Base-by-base conservation (phyloP, 768 basidiomycete genomes). In the Trametes elegans region DNA sequence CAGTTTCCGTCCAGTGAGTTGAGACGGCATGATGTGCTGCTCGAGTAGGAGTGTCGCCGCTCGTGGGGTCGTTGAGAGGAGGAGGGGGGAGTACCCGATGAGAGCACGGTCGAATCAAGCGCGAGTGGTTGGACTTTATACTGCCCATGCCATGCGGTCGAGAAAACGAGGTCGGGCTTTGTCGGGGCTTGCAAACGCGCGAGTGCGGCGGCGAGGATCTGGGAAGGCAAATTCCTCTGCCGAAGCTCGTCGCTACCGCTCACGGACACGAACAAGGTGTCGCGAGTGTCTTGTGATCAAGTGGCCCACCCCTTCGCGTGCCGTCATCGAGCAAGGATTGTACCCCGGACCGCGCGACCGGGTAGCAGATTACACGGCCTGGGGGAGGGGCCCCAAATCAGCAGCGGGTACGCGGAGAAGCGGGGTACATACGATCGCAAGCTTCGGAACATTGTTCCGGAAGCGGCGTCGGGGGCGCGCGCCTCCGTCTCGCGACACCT, bases 1-100 rank as follows among this genome's bases (percentile, higher is more conserved):
- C 58, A 68, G 49, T 57, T 57, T 57, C 55, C 65, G 57, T 18
- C 67, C 67, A 14, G 61, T 10, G 24, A 59, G 57, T 32, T 43
- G 29, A 41, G 49, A 52, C n/a, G n/a, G n/a, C 34, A 62, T 45
- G 26, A 35, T 43, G 48, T 35, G 53, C 40, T 31, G 29, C 16
- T 55, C 32, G 11, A 8, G 40, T 31, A n/a, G n/a, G n/a, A n/a
- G n/a, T 36, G 35, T 16, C 35, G 24, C n/a, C 34, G 32, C 34
- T 34, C 11, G 38, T 18, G 31, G 9, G 32, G 29, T 7, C 9
- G 46, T 23, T 27, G 10, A 28, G 44, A 26, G 54, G 23, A 35
- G n/a, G 40, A n/a, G n/a, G 7, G 46, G 19, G 32, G 41, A 45
- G 26, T 27, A 18, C 29, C 39, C 23, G 29, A 16, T 23, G n/a